Percentiles rank a stretch among this genome's conserved stretches.
phyloP scores from a whole-genome alignment of 2,329 filamentous ascomycete genomes.

The Talaromyces sp. region DNA sequence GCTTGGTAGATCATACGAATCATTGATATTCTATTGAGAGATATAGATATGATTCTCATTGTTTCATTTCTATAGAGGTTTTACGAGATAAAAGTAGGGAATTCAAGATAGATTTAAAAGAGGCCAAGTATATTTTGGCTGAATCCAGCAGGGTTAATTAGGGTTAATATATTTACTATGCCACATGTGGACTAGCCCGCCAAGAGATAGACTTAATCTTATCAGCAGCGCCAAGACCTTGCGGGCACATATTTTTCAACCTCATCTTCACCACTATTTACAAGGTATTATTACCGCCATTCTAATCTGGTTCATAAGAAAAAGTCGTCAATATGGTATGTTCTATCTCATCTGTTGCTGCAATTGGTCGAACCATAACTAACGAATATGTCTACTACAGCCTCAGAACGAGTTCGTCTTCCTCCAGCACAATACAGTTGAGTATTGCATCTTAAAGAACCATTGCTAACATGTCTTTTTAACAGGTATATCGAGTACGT shows the following conservation, averaged over 20 bases:
- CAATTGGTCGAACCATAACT: neutral
- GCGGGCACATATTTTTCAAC: slow-evolving; percentile 18
- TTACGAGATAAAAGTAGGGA: neutral
- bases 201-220: neutral
- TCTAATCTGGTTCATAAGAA: neutral
- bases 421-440: neutral
- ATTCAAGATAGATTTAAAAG: neutral
- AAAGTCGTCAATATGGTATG: neutral
- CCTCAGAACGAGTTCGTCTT: slow-evolving; percentile 11
- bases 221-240: slow-evolving; percentile 14
- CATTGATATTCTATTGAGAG: neutral
- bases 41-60: neutral
- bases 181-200: neutral
- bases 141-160: neutral
- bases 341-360: neutral
- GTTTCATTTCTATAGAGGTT: neutral
- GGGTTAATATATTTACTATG: neutral
- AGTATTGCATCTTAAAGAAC: neutral
- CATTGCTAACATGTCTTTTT: slow-evolving; percentile 6
- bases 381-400: neutral
- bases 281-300: neutral
- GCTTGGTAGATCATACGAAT: neutral
- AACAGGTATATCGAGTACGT: slow-evolving; percentile 67
- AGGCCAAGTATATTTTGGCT: neutral
- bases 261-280: neutral